Evolutionary conservation across 495 filamentous ascomycete genomes (phyloP).

Genomic region (Penicillium tannophilum): DNA sequence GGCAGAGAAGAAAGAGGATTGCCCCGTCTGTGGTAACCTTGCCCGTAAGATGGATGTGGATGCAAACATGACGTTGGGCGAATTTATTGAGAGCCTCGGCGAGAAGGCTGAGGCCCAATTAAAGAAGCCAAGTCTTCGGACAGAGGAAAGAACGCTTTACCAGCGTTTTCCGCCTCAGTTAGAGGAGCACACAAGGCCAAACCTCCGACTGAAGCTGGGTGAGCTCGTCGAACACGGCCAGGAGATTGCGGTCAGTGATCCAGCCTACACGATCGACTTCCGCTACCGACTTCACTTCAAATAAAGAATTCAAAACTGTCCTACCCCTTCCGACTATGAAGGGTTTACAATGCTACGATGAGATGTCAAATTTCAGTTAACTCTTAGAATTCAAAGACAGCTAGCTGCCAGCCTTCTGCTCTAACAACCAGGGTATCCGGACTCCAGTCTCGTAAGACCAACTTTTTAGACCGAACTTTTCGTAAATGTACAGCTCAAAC

Average conservation of each 20-base stretch:
- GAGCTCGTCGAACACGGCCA: conserved; percentile 68
- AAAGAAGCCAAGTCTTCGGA: conserved; percentile 87
- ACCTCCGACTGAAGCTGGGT: conserved; percentile 73
- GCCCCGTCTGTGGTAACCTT: conserved; percentile 87
- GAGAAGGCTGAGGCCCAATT: conserved; percentile 82
- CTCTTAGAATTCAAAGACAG: conserved; percentile 30
- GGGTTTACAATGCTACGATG: conserved; percentile 13
- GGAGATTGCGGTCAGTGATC: conserved; percentile 80
- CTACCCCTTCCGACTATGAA: not conserved
- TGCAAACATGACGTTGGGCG: conserved; percentile 70
- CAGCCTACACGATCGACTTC: conserved; percentile 75
- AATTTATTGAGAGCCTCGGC: conserved; percentile 84
- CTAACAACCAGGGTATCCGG: conserved; percentile 34
- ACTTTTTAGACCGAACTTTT: conserved; percentile 42
- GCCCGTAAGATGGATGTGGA: conserved; percentile 73
- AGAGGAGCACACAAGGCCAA: conserved; percentile 77
- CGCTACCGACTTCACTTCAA: conserved; percentile 61
- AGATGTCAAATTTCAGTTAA: conserved; percentile 24
- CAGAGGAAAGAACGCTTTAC: conserved; percentile 81
- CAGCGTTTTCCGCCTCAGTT: conserved; percentile 81
- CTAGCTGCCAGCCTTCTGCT: conserved; percentile 29
- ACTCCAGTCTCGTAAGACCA: conserved; percentile 41
- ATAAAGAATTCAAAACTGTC: conserved; percentile 15
- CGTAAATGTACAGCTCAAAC: conserved; percentile 45
- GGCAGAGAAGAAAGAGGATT: conserved; percentile 88